These are phyloP conservation scores for Raffaelea deltoideospora DNA, from an alignment of 2,329 filamentous ascomycete species.

Conservation along the genomic window DNA sequence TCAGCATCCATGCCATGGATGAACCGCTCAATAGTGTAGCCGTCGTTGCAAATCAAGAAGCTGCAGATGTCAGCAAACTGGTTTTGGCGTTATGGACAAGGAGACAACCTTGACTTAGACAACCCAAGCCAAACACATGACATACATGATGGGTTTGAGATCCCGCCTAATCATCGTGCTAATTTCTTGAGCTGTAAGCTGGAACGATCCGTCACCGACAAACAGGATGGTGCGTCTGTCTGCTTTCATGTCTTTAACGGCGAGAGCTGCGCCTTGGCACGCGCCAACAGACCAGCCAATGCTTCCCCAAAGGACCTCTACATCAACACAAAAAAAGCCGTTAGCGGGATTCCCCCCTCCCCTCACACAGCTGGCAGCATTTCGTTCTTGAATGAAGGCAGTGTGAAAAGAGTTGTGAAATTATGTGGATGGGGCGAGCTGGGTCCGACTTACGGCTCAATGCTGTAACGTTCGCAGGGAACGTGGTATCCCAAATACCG, in stretches of 20 bases:
- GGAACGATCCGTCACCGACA: conserved; percentile 78
- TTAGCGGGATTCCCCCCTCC: no score
- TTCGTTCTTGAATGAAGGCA: no score
- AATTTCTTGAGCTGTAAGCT: conserved; percentile 71
- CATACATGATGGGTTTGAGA: conserved; percentile 62
- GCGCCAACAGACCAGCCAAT: conserved; percentile 47
- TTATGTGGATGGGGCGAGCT: no score
- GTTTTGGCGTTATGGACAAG: neutral
- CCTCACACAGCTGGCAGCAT: no score
- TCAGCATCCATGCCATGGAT: conserved; percentile 68
- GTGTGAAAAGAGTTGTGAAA: neutral
- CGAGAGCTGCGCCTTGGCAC: conserved; percentile 50
- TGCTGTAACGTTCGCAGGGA: conserved; percentile 55
- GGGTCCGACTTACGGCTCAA: conserved; percentile 32
- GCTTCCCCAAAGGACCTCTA: conserved; percentile 43
- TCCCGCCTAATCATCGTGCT: conserved; percentile 67
- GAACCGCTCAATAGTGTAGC: conserved; percentile 77
- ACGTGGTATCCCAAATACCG: conserved; percentile 72
- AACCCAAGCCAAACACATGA: no score
- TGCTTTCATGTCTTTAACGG: conserved; percentile 38
- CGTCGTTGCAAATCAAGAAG: conserved; percentile 77
- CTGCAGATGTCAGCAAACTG: conserved; percentile 17
- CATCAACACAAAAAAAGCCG: neutral
- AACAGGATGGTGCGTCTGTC: conserved; percentile 61
- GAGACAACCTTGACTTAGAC: no score